Percentiles rank a stretch among this genome's conserved stretches.
Evolutionary conservation across 2,329 filamentous ascomycete species (phyloP).

Genomic region (Plectosphaerella cucumerina): DNA sequence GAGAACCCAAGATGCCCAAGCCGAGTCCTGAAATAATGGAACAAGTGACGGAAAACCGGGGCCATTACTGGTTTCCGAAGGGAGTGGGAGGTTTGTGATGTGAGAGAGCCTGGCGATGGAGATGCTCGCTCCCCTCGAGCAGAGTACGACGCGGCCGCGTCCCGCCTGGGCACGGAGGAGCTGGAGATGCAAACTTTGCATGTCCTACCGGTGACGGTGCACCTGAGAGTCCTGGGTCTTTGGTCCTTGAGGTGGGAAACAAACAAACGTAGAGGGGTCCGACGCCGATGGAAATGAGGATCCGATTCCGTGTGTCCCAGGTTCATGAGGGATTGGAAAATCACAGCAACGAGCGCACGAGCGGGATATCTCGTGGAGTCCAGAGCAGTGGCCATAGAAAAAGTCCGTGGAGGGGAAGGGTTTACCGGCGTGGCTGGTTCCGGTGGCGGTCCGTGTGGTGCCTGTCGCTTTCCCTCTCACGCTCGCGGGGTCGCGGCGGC

Average conservation of each 20-base stretch:
- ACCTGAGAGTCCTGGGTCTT: conserved; percentile 5
- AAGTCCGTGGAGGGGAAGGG: conserved; percentile 5
- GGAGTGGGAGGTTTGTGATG: neutral
- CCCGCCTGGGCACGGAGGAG: conserved; percentile 9
- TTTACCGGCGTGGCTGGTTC: conserved; percentile 28
- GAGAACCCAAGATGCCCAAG: neutral
- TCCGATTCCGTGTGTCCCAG: conserved; percentile 7
- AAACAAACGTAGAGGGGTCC: conserved; percentile 10
- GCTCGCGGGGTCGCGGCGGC: conserved; percentile 28
- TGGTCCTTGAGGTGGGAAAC: conserved; percentile 4
- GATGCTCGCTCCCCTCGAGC: conserved; percentile 2
- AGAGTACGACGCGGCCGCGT: conserved; percentile 1
- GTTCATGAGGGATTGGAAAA: conserved; percentile 12
- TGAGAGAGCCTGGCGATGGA: conserved; percentile 1
- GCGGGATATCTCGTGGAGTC: conserved; percentile 12
- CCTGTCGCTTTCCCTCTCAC: conserved; percentile 37
- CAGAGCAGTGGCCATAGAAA: conserved; percentile 3
- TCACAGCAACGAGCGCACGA: conserved; percentile 10
- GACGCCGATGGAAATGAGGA: conserved; percentile 10
- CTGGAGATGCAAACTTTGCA: conserved; percentile 14
- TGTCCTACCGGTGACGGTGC: conserved; percentile 4
- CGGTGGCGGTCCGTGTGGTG: conserved; percentile 34
- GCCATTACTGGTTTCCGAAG: conserved; percentile 1
- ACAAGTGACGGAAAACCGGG: neutral
- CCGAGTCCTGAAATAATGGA: neutral